phyloP scores from a whole-genome alignment of 2,329 filamentous ascomycete genomes.

The Pseudogymnoascus pannorum region DNA sequence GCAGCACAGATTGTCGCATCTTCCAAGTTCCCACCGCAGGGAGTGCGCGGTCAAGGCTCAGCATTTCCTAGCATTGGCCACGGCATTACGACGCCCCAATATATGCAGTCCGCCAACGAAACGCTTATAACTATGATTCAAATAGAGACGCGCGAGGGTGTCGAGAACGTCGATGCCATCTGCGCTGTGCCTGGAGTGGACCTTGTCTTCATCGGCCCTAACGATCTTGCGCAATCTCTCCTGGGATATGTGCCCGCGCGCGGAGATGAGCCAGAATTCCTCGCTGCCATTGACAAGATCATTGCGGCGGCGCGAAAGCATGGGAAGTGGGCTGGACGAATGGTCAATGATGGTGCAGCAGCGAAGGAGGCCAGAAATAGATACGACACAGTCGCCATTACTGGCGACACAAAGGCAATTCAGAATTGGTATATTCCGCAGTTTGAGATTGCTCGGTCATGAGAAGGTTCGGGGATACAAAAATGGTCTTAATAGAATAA shows the following conservation, averaged over 20 bases:
- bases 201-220: slow-evolving; percentile 39
- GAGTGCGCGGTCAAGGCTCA: slow-evolving; percentile 43
- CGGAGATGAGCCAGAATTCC: slow-evolving; percentile 39
- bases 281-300: slow-evolving; percentile 39
- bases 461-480: slow-evolving; percentile 11
- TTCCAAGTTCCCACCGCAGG: slow-evolving; percentile 41
- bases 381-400: slow-evolving; percentile 41
- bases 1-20: slow-evolving; percentile 37
- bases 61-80: slow-evolving; percentile 41
- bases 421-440: slow-evolving; percentile 43
- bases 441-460: slow-evolving; percentile 34
- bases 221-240: slow-evolving; percentile 37
- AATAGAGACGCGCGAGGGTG: slow-evolving; percentile 37
- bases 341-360: slow-evolving; percentile 38
- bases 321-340: slow-evolving; percentile 43
- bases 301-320: slow-evolving; percentile 38
- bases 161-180: slow-evolving; percentile 40
- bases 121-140: slow-evolving; percentile 39
- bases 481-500: background rate
- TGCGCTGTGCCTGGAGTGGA: slow-evolving; percentile 36
- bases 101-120: slow-evolving; percentile 44
- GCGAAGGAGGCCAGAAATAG: slow-evolving; percentile 33
- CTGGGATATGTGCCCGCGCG: slow-evolving; percentile 40
- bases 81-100: slow-evolving; percentile 39
- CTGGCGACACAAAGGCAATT: slow-evolving; percentile 39